Base-by-base conservation (phyloP, 2,329 filamentous ascomycete species). In the Alternaria brassicicola region DNA sequence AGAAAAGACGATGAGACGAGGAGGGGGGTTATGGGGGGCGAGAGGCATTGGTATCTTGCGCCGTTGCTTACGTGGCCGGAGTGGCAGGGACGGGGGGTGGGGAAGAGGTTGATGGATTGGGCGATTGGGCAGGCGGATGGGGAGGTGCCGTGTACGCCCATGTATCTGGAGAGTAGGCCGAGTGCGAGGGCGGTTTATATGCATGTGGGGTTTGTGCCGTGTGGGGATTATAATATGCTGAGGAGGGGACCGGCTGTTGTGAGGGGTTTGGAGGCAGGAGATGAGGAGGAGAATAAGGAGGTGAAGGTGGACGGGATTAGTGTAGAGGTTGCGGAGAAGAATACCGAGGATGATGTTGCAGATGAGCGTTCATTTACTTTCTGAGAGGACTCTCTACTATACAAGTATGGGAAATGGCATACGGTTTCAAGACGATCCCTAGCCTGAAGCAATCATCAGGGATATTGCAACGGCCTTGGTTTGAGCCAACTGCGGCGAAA, bases 31-130 rank as follows among this genome's bases (percentile, higher is more conserved):
- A 9, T 73, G 25, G 58, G 57, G 0, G 67, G 62, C 0, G 62
- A 75, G 19, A 36, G 42, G 57, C 73, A 76, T 57, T 76, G 74
- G 74, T 74, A 66, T 65, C 65, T 76, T 9, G 67, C 65, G 43
- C 62, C 68, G 23, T 33, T 76, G n/a, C 39, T 71, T 4, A 70
- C 64, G 6, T 75, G 58, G 62, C 73, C 73, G 0, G 66, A 71
- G 46, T 75, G 47, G 31, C 74, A 74, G 56, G 71, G 72, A 0
- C 60, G 59, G 13, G 74, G 74, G 0, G 67, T 75, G 0, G 74
- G 64, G 26, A 72, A 56, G 38, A 63, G 52, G 39, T 47, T 76
- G 57, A 28, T 76, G 57, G 36, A 63, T 19, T 76, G 73, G 72
- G 73, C 65, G 23, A 68, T 74, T 47, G 39, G 66, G n/a, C 59